These are phyloP conservation scores for Solanum gracilifrons DNA, from an alignment of 257 asterid species.

Conservation along the genomic window DNA sequence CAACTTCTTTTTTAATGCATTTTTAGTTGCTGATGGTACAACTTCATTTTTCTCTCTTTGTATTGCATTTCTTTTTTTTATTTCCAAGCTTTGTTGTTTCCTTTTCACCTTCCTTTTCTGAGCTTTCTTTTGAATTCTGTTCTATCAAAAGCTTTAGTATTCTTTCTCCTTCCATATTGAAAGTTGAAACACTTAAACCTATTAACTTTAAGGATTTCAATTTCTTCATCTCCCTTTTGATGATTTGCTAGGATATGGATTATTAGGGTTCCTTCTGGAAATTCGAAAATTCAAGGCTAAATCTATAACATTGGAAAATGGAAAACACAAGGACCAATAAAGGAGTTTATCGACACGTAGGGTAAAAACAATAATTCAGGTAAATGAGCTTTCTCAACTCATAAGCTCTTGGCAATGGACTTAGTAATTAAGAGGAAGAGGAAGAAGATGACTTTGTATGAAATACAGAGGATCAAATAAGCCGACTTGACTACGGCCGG, in stretches of 20 bases:
- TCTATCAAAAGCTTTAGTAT: not conserved
- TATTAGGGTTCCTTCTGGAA: not conserved
- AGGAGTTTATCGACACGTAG: not conserved
- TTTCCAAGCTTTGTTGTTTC: not conserved
- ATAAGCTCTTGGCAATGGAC: not conserved
- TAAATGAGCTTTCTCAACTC: not conserved
- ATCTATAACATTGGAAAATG: not conserved
- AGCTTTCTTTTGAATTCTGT: not conserved
- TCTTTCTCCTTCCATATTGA: not conserved
- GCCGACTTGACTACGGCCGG: not conserved
- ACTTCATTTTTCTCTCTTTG: not conserved
- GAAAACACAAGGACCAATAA: not conserved
- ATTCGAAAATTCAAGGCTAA: not conserved
- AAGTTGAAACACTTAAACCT: not conserved
- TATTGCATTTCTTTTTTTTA: not conserved
- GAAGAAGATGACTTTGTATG: not conserved
- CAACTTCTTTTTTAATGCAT: not conserved
- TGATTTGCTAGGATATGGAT: not conserved
- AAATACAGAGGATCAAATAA: not conserved
- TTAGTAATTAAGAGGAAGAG: not conserved
- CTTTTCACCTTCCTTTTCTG: not conserved
- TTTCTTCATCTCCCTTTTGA: not conserved
- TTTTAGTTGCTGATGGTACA: not conserved
- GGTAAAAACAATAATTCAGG: not conserved
- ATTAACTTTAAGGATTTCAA: not conserved